phyloP scores from a whole-genome alignment of 2,329 filamentous ascomycete genomes.

The Pseudodiploospora longispora region DNA sequence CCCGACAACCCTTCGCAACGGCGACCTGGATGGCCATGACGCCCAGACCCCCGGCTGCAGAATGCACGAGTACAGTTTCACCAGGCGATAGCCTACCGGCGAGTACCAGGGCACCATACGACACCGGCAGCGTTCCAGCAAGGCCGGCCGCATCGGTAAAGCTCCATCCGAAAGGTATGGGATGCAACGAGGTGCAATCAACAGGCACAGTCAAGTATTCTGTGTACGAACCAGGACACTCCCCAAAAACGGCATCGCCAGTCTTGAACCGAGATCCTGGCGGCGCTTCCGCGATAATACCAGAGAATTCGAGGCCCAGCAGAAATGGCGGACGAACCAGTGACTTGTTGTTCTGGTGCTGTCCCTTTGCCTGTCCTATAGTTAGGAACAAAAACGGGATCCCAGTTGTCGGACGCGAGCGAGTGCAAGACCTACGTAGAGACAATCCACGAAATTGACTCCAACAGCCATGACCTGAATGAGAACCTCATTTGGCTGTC shows the following conservation, averaged over 20 bases:
- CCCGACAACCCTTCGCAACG: constrained; percentile 41
- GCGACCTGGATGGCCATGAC: constrained; percentile 49
- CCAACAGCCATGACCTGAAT: constrained; percentile 43
- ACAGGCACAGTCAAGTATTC: constrained; percentile 38
- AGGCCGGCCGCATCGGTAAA: constrained; percentile 44
- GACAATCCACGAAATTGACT: constrained; percentile 52
- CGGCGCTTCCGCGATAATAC: constrained; percentile 36
- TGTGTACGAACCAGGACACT: constrained; percentile 42
- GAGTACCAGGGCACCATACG: constrained; percentile 40
- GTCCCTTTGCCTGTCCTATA: constrained; percentile 35
- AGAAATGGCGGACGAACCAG: constrained; percentile 49
- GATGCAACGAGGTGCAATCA: constrained; percentile 24
- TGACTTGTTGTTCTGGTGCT: constrained; percentile 53
- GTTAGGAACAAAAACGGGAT: neutral
- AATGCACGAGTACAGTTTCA: constrained; percentile 46
- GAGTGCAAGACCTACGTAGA: constrained; percentile 33
- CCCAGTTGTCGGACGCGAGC: neutral
- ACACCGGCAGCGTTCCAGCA: constrained; percentile 44
- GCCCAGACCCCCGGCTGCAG: constrained; percentile 47
- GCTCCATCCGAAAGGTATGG: constrained; percentile 36
- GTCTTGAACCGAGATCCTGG: constrained; percentile 25
- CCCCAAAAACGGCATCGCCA: constrained; percentile 48
- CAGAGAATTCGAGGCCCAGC: constrained; percentile 53
- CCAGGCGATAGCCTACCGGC: constrained; percentile 33
- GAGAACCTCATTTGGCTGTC: constrained; percentile 14